These are phyloP conservation scores for Combretum micranthum DNA, from an alignment of 345 rosid species.

Conservation along the genomic window DNA sequence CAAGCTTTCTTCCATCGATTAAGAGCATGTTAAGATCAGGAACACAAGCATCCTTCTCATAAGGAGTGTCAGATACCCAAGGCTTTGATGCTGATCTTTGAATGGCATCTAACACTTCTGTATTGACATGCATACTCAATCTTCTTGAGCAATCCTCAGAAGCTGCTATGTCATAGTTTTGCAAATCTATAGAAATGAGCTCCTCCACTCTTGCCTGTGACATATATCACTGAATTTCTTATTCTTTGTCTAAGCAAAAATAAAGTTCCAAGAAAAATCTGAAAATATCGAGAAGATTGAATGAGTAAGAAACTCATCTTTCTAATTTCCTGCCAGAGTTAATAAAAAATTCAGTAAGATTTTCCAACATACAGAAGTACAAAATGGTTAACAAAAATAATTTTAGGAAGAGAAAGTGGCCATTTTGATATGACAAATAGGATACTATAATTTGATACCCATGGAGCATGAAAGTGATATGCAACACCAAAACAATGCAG, in stretches of 20 bases:
- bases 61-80: constrained; percentile 32
- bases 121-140: constrained; percentile 18
- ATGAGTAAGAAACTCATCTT: background rate
- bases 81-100: constrained; percentile 34
- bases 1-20: constrained; percentile 25
- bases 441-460: too few species aligned
- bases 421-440: too few species aligned
- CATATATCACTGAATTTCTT: background rate
- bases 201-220: constrained; percentile 38
- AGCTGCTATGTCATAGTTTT: constrained; percentile 22
- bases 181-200: constrained; percentile 21
- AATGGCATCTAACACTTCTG: constrained; percentile 30
- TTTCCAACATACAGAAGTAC: too few species aligned
- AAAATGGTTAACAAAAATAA: too few species aligned
- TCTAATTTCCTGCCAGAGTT: too few species aligned
- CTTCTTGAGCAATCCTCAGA: constrained; percentile 34
- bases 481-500: background rate
- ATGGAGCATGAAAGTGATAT: too few species aligned
- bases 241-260: background rate
- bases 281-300: background rate
- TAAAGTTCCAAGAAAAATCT: background rate
- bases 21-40: constrained; percentile 23
- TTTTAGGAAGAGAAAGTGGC: too few species aligned
- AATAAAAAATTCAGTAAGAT: too few species aligned
- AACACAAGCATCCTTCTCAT: constrained; percentile 26